Evolutionary conservation across 495 filamentous ascomycete species (phyloP).

Genomic region (Melanomma pulvis-pyrius): DNA sequence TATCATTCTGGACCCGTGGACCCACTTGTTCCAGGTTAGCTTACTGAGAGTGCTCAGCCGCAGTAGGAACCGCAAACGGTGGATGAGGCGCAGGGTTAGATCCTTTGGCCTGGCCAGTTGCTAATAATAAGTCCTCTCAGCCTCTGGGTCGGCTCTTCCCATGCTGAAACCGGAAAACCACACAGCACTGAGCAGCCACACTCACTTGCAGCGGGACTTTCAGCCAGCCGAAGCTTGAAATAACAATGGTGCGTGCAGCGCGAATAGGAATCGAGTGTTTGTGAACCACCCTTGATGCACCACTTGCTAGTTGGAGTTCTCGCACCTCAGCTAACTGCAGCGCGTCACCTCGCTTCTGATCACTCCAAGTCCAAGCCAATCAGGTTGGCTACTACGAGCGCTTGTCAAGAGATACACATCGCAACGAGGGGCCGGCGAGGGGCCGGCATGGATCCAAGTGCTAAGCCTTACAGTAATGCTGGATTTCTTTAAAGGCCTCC

Average conservation of each 20-base stretch:
- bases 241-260: background rate
- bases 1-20: background rate
- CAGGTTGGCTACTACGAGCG: constrained; percentile 4
- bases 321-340: background rate
- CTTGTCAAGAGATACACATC: constrained; percentile 15
- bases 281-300: background rate
- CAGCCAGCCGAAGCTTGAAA: background rate
- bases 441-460: background rate
- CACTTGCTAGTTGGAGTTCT: background rate
- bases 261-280: background rate
- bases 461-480: constrained; percentile 6
- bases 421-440: background rate
- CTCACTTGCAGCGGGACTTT: background rate
- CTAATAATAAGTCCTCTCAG: constrained; percentile 17
- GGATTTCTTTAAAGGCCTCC: background rate
- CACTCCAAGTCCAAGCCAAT: background rate
- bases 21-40: background rate
- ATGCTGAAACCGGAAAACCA: background rate
- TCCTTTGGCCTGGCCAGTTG: background rate
- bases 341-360: background rate
- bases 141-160: background rate
- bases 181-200: background rate
- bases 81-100: background rate
- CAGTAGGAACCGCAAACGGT: background rate
- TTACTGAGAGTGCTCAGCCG: constrained; percentile 14